phyloP scores from a whole-genome alignment of 805 yeast genomes.

The Pichia deserticola region DNA sequence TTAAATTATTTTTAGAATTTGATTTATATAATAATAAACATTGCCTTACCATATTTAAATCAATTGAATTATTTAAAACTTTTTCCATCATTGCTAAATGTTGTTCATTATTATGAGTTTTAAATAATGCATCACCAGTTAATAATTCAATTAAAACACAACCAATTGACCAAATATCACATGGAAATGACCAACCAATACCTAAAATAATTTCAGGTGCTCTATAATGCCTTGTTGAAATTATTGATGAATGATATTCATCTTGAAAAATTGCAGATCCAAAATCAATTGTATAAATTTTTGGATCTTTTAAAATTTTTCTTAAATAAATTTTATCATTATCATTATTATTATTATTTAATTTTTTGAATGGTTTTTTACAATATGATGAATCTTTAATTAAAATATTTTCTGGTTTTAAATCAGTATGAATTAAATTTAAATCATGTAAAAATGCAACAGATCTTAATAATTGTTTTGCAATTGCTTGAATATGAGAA shows the following conservation, averaged over 20 bases:
- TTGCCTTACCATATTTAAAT: constrained; percentile 27
- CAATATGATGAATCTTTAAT: constrained; percentile 46
- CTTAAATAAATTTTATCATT: constrained; percentile 11
- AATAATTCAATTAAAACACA: constrained; percentile 86
- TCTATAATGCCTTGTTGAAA: constrained; percentile 91
- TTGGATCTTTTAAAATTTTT: constrained; percentile 63
- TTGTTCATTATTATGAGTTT: constrained; percentile 90
- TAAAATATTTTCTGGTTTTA: constrained; percentile 92
- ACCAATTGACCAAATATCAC: constrained; percentile 96
- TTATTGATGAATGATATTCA: constrained; percentile 87
- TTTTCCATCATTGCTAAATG: constrained; percentile 94
- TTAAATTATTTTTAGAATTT: background rate
- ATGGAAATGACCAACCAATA: constrained; percentile 94
- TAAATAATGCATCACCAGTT: constrained; percentile 91
- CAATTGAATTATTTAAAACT: constrained; percentile 51
- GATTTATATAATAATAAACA: constrained; percentile 24
- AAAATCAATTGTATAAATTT: constrained; percentile 86
- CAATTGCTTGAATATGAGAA: constrained; percentile 81
- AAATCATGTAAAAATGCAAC: constrained; percentile 87
- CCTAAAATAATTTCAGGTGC: constrained; percentile 96
- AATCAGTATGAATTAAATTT: constrained; percentile 87
- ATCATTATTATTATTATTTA: background rate
- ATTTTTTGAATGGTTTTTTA: constrained; percentile 30
- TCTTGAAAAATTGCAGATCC: constrained; percentile 95
- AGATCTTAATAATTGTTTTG: constrained; percentile 75